Base-by-base conservation (phyloP, 148 eudicot genomes). In the Pouteria glomerata region DNA sequence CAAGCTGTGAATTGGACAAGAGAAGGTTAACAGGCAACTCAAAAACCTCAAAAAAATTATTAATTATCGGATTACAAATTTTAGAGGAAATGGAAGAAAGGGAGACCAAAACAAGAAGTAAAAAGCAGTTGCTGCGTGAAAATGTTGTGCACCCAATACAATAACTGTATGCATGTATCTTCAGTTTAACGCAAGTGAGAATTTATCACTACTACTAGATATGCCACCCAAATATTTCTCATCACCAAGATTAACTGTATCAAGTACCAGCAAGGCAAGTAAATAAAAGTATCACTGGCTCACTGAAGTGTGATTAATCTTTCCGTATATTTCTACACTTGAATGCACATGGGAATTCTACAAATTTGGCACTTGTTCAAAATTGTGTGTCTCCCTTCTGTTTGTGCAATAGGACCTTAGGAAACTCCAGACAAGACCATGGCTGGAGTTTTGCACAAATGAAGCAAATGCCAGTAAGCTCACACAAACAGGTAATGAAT, bases 1-100 rank as follows among this genome's bases (percentile, higher is more conserved):
- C 99, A 70, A 95, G 79, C 99, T 95, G 81, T 82, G 81, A 83
- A 76, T 61, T 6, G 6, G 55, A 55, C 27, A 27, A n/a, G 37
- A 39, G 60, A 57, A 6, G 23, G 59, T 12, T 18, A 68, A 30
- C n/a, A n/a, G n/a, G 19, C 31, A 3, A 51, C 19, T 73, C 35
- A 73, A 29, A 35, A 45, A n/a, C 42, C 61, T 16, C 24, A n/a
- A n/a, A n/a, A 41, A n/a, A 4, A 41, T 29, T 21, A 30, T 15
- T 19, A 8, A 13, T 37, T 24, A 21, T 10, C 51, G 14, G 59
- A 51, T 21, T 21, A 51, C 56, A 47, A 29, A 10, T 39, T 23
- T 45, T 39, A 63, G 48, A 62, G 47, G 45, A 6, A 48, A 63
- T 62, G 27, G 21, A 62, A 21, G 45, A 60, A 37, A 48, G 8